Conservation (phyloP, 1,284 basidiomycete species). For the Ceratobasidium sp. region DNA sequence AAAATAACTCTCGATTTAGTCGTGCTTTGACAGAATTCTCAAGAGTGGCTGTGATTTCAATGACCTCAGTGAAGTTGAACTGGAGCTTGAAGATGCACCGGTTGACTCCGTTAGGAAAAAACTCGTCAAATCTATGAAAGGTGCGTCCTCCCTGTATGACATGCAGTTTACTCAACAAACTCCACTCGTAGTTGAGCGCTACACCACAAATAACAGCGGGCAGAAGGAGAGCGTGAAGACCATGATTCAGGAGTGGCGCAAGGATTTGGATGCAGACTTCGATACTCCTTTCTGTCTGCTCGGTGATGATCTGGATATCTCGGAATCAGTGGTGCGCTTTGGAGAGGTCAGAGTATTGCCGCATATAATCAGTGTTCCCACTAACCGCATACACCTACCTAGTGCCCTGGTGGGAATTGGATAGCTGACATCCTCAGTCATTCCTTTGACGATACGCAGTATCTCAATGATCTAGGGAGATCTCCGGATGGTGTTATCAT, state of each 20-base stretch:
- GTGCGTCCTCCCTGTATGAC: slow-evolving; percentile 56
- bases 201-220: slow-evolving; percentile 58
- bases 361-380: not conserved
- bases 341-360: not conserved
- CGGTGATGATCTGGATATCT: not conserved
- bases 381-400: slow-evolving; percentile 24
- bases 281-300: slow-evolving; percentile 70
- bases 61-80: slow-evolving; percentile 80
- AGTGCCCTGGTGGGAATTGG: slow-evolving; percentile 90
- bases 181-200: slow-evolving; percentile 70
- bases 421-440: slow-evolving; percentile 88
- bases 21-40: slow-evolving; percentile 60
- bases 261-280: slow-evolving; percentile 77
- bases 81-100: slow-evolving; percentile 74
- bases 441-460: slow-evolving; percentile 79
- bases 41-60: slow-evolving; percentile 95
- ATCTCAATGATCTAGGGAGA: slow-evolving; percentile 65
- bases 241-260: slow-evolving; percentile 68
- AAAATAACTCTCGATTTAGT: not conserved
- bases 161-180: not conserved
- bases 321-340: not conserved
- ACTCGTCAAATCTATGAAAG: slow-evolving; percentile 74
- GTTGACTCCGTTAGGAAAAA: slow-evolving; percentile 74
- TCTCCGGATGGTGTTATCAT: slow-evolving; percentile 84
- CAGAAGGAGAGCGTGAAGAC: slow-evolving; percentile 63